Evolutionary conservation across 2,329 filamentous ascomycete species (phyloP).

Genomic region (Sarocladiaceae sp.): DNA sequence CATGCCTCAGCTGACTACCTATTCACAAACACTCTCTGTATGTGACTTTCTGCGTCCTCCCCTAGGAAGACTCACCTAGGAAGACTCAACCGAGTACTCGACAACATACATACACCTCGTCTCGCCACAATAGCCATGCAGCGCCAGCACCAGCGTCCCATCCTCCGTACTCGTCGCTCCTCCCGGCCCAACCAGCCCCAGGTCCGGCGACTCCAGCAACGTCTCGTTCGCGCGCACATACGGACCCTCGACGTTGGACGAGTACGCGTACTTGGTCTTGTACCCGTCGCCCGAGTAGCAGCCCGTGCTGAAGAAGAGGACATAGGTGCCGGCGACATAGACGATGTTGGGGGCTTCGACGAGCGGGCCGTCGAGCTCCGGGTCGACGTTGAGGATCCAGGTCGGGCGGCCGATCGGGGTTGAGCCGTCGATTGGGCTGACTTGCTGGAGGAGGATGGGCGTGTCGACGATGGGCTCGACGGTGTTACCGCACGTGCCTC

Average conservation of each 20-base stretch:
- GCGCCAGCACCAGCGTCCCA: constrained; percentile 21
- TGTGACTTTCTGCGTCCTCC: too few species aligned
- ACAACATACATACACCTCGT: constrained; percentile 30
- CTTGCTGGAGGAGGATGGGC: constrained; percentile 50
- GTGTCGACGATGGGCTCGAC: constrained; percentile 35
- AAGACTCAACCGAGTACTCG: constrained; percentile 15
- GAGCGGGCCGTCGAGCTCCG: constrained; percentile 41
- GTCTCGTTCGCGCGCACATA: constrained; percentile 26
- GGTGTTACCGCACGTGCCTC: constrained; percentile 40
- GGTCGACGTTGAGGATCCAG: constrained; percentile 37
- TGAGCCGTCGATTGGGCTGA: constrained; percentile 41
- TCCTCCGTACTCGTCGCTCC: constrained; percentile 30
- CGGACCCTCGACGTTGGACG: constrained; percentile 29
- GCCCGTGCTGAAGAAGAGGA: constrained; percentile 57
- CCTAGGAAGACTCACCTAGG: too few species aligned
- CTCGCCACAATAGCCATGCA: constrained; percentile 29
- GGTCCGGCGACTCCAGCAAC: constrained; percentile 30
- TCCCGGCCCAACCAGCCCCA: constrained; percentile 33
- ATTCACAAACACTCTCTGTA: too few species aligned
- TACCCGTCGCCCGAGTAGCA: constrained; percentile 50
- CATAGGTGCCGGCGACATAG: constrained; percentile 41
- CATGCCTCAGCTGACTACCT: too few species aligned
- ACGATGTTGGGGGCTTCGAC: constrained; percentile 56
- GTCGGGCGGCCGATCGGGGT: constrained; percentile 45
- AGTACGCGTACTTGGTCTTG: constrained; percentile 54